A percentile compares a stretch with the other conserved stretches of the same genome.
These are phyloP conservation scores for Crithidia thermophila DNA, from an alignment of 208 protist genomes.

Conservation along the genomic window DNA sequence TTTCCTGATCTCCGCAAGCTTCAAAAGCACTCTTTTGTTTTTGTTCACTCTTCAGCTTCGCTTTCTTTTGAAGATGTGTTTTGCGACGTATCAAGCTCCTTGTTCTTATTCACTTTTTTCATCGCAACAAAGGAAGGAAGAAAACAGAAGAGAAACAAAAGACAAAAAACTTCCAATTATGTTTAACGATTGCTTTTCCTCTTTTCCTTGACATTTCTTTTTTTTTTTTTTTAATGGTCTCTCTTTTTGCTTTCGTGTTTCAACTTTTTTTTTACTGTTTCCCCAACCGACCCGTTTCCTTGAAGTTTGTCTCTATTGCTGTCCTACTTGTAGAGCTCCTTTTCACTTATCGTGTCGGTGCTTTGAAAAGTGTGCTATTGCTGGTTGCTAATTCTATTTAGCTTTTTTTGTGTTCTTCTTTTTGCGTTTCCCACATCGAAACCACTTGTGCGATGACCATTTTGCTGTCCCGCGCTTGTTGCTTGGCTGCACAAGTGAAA, in stretches of 20 bases:
- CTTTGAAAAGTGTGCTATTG: not conserved
- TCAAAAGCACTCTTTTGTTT: constrained; percentile 10
- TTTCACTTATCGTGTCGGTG: not conserved
- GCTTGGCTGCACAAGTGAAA: no score
- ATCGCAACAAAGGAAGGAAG: not conserved
- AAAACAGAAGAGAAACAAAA: not conserved
- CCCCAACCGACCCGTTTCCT: not conserved
- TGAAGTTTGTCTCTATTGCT: not conserved
- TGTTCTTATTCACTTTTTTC: no score
- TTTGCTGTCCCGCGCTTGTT: no score
- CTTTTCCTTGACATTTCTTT: not conserved
- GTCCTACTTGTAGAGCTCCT: not conserved
- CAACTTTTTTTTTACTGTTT: not conserved
- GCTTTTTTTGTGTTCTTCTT: constrained; percentile 17
- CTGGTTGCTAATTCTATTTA: not conserved
- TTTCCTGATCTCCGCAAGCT: no score
- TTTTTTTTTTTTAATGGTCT: constrained; percentile 2
- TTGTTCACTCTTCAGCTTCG: constrained; percentile 19
- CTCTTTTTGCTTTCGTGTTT: not conserved
- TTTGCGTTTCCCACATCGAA: constrained; percentile 1
- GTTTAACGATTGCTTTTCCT: not conserved
- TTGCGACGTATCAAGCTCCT: no score
- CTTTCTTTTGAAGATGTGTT: constrained; percentile 1
- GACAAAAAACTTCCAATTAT: not conserved
- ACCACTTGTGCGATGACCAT: no score